These are phyloP conservation scores for Sporothrix inflata DNA, from an alignment of 2,329 filamentous ascomycete species.

Conservation along the genomic window DNA sequence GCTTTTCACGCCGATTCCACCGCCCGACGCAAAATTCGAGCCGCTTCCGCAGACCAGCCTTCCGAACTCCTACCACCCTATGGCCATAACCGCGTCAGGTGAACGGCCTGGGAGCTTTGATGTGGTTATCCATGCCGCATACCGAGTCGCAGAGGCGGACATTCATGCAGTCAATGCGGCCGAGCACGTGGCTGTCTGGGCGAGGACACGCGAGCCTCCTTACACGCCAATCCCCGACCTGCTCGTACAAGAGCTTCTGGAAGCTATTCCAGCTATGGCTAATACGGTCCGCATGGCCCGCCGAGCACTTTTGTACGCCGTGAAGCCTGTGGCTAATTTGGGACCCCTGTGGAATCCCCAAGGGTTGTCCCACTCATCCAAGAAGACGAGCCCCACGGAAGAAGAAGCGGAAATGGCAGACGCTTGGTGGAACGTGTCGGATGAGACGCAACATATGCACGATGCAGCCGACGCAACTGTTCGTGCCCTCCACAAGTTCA, in stretches of 20 bases:
- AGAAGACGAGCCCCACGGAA: neutral
- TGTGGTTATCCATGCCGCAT: neutral
- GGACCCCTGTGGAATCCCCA: neutral
- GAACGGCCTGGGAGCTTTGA: neutral
- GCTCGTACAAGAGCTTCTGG: neutral
- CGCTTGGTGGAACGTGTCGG: neutral
- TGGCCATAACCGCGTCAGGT: too few relatives aligned
- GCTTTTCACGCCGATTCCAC: neutral
- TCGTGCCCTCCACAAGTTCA: neutral
- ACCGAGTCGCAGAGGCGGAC: neutral
- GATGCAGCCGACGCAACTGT: neutral
- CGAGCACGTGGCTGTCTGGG: neutral
- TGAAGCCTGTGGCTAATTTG: constrained; percentile 4
- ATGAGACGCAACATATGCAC: neutral
- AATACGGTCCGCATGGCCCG: neutral
- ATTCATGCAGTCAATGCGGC: neutral
- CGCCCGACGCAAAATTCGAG: neutral
- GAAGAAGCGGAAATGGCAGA: neutral
- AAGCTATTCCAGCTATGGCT: neutral
- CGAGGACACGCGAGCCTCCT: neutral
- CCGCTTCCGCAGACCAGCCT: neutral
- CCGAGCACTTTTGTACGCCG: neutral
- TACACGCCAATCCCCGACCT: neutral
- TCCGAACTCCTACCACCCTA: neutral
- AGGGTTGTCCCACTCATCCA: neutral